A percentile compares a stretch with the other conserved stretches of the same genome.
phyloP scores from a whole-genome alignment of 148 eudicot genomes.

The Nepenthes mirabilis region DNA sequence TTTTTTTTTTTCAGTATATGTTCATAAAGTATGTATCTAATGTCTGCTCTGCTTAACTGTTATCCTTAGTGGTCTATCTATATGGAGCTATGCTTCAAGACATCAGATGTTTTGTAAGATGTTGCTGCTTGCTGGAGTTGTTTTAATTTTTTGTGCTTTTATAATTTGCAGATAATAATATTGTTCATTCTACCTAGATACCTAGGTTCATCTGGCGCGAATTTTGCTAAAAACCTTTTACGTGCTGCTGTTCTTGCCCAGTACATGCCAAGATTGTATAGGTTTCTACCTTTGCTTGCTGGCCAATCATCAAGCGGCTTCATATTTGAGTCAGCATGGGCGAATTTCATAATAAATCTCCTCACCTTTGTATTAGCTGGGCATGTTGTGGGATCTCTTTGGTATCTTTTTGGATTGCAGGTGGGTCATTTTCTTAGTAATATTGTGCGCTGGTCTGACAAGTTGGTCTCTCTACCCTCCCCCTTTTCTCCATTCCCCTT shows the following conservation, averaged over 20 bases:
- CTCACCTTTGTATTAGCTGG: constrained; percentile 63
- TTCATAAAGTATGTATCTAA: too few species aligned
- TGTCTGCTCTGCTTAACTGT: too few species aligned
- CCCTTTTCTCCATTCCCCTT: too few species aligned
- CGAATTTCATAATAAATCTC: constrained; percentile 67
- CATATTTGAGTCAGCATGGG: constrained; percentile 76
- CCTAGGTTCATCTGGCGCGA: constrained; percentile 40
- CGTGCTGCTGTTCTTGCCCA: constrained; percentile 63
- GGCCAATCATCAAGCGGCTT: constrained; percentile 60
- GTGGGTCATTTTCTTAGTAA: constrained; percentile 13
- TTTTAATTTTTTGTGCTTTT: neutral
- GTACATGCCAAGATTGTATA: constrained; percentile 53
- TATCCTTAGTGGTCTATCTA: too few species aligned
- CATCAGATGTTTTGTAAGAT: too few species aligned
- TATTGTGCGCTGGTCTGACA: too few species aligned
- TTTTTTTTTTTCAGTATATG: too few species aligned
- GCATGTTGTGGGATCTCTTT: constrained; percentile 72
- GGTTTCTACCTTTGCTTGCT: constrained; percentile 53
- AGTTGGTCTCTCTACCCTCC: too few species aligned
- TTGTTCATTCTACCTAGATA: constrained; percentile 30
- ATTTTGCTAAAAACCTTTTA: constrained; percentile 54
- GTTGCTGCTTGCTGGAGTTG: too few species aligned
- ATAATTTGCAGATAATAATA: constrained; percentile 45
- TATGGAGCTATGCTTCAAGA: too few species aligned
- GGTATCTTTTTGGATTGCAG: constrained; percentile 86